Percentiles rank a stretch among this genome's conserved stretches.
These are phyloP conservation scores for Talaromyces sp. DNA, from an alignment of 2,329 filamentous ascomycete species.

Conservation along the genomic window DNA sequence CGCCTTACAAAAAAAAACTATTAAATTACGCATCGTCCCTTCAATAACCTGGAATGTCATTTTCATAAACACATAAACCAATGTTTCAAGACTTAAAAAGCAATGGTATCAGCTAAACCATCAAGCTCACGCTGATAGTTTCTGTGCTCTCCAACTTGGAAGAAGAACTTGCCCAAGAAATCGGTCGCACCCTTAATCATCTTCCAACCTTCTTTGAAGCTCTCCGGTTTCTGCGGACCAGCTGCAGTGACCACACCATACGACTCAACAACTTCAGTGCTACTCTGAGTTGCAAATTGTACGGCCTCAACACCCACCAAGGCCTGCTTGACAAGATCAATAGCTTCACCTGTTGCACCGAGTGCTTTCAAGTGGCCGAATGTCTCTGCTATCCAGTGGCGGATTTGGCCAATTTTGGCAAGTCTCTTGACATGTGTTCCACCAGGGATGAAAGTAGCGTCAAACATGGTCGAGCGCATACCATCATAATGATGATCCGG, in stretches of 20 bases:
- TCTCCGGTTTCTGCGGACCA: conserved; percentile 50
- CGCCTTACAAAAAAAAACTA: background rate
- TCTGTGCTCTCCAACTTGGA: conserved; percentile 66
- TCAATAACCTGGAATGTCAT: background rate
- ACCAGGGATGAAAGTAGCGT: conserved; percentile 72
- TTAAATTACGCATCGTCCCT: background rate
- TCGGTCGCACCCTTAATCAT: conserved; percentile 65
- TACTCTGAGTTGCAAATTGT: conserved; percentile 45
- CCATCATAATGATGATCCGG: conserved; percentile 78
- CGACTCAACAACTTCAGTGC: conserved; percentile 55
- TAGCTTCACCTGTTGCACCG: conserved; percentile 69
- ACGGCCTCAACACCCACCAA: conserved; percentile 46
- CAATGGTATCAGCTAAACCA: conserved; percentile 63
- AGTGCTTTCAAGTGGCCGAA: conserved; percentile 81
- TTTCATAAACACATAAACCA: background rate
- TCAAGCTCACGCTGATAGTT: conserved; percentile 72
- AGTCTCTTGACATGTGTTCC: conserved; percentile 58
- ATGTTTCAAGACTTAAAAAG: conserved; percentile 52
- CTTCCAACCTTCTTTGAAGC: conserved; percentile 58
- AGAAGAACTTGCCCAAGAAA: conserved; percentile 69
- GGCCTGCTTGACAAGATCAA: conserved; percentile 57
- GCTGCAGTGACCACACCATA: conserved; percentile 74
- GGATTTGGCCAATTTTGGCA: conserved; percentile 64
- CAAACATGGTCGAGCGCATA: conserved; percentile 71
- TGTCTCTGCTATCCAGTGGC: conserved; percentile 75